phyloP scores from a whole-genome alignment of 805 yeast genomes.

The Nakazawaea anatomiae region DNA sequence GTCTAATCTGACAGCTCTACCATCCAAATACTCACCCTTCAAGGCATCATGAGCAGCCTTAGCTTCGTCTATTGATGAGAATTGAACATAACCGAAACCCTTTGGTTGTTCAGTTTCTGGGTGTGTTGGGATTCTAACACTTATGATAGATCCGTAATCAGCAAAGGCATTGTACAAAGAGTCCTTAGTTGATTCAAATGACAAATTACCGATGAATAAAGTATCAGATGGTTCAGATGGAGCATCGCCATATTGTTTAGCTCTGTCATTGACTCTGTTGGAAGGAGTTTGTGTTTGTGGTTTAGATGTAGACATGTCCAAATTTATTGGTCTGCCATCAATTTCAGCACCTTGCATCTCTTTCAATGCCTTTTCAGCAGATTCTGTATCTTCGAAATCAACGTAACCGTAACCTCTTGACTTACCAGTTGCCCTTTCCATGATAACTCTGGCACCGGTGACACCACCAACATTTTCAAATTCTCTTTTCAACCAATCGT shows the following conservation, averaged over 20 bases:
- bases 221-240: slow-evolving; percentile 94
- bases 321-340: slow-evolving; percentile 94
- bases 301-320: slow-evolving; percentile 85
- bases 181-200: slow-evolving; percentile 86
- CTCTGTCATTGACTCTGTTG: slow-evolving; percentile 64
- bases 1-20: slow-evolving; percentile 93
- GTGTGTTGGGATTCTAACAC: slow-evolving; percentile 95
- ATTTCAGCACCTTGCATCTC: slow-evolving; percentile 90
- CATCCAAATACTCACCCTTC: slow-evolving; percentile 85
- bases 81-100: slow-evolving; percentile 98
- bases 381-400: slow-evolving; percentile 73
- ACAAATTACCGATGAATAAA: slow-evolving; percentile 90
- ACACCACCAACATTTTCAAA: slow-evolving; percentile 83
- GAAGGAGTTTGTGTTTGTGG: slow-evolving; percentile 55
- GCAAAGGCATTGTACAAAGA: slow-evolving; percentile 66
- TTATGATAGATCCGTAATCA: slow-evolving; percentile 73
- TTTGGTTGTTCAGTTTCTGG: slow-evolving; percentile 98
- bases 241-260: slow-evolving; percentile 83
- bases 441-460: slow-evolving; percentile 82
- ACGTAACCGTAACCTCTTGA: slow-evolving; percentile 98
- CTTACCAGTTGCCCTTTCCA: slow-evolving; percentile 87
- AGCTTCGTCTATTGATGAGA: slow-evolving; percentile 81
- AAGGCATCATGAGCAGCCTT: slow-evolving; percentile 78
- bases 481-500: slow-evolving; percentile 85
- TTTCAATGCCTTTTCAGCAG: slow-evolving; percentile 81